phyloP scores from a whole-genome alignment of 169 alveolate species.

The Perkinsus chesapeaki region DNA sequence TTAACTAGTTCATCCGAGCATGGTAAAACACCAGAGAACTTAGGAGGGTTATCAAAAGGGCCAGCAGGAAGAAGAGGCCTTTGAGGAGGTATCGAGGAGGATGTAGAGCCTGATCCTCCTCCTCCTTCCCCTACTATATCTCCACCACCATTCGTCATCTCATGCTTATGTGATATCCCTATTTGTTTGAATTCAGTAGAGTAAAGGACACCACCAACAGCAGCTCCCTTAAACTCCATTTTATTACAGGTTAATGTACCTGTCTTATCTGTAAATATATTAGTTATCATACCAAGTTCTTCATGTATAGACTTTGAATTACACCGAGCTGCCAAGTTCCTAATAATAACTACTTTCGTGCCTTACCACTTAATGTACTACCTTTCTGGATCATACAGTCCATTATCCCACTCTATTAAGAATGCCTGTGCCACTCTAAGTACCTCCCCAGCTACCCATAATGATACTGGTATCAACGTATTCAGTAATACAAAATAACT shows the following conservation, averaged over 20 bases:
- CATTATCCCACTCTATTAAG: background rate
- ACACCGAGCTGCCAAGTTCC: background rate
- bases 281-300: background rate
- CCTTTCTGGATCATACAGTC: background rate
- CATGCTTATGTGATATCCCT: no score
- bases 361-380: background rate
- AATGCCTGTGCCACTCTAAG: background rate
- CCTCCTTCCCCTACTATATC: no score
- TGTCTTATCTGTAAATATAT: conserved; percentile 30
- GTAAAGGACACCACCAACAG: background rate
- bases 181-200: no score
- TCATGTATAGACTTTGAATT: background rate
- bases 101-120: no score
- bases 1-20: background rate
- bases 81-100: background rate
- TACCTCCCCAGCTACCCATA: background rate
- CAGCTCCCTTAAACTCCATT: conserved; percentile 19
- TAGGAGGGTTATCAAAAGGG: background rate
- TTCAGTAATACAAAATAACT: background rate
- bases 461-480: background rate
- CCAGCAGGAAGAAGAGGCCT: background rate
- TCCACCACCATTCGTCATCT: no score
- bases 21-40: background rate
- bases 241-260: conserved; percentile 37
- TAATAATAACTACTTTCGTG: background rate